These are phyloP conservation scores for Aspergillus amoenus DNA, from an alignment of 2,329 filamentous ascomycete genomes.

Conservation along the genomic window DNA sequence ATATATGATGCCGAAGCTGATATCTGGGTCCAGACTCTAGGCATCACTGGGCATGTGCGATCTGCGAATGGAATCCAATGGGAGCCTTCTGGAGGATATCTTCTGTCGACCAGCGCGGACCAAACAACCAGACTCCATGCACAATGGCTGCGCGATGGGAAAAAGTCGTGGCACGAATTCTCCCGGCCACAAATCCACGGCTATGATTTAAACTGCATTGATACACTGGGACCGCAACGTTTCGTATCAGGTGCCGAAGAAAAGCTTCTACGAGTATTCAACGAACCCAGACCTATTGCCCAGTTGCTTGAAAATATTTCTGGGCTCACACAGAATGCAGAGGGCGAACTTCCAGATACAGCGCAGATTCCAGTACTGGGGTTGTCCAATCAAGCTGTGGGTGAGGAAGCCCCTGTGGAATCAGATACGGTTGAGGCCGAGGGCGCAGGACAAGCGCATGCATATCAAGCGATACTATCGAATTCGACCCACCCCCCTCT, in stretches of 20 bases:
- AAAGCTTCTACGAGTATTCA: constrained; percentile 95
- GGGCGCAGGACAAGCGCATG: constrained; percentile 18
- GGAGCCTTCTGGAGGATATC: constrained; percentile 77
- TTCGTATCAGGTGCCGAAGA: constrained; percentile 97
- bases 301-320: constrained; percentile 68
- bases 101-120: constrained; percentile 85
- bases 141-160: constrained; percentile 62
- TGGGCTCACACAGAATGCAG: constrained; percentile 51
- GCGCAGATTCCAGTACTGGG: constrained; percentile 94
- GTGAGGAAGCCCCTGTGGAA: constrained; percentile 40
- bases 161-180: constrained; percentile 86
- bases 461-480: constrained; percentile 37
- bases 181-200: constrained; percentile 95
- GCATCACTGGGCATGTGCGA: constrained; percentile 79
- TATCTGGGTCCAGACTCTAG: constrained; percentile 73
- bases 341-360: constrained; percentile 68
- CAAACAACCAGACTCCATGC: constrained; percentile 90
- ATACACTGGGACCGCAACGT: constrained; percentile 67
- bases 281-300: constrained; percentile 81
- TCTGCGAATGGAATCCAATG: constrained; percentile 81
- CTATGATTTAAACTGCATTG: constrained; percentile 95
- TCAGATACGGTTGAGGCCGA: constrained; percentile 44
- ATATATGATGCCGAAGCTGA: constrained; percentile 60
- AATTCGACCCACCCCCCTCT: constrained; percentile 73
- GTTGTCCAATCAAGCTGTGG: constrained; percentile 90